Percentiles rank a stretch among this genome's conserved stretches.
phyloP scores from a whole-genome alignment of 345 rosid genomes.

The Eucalyptus polyanthemos region DNA sequence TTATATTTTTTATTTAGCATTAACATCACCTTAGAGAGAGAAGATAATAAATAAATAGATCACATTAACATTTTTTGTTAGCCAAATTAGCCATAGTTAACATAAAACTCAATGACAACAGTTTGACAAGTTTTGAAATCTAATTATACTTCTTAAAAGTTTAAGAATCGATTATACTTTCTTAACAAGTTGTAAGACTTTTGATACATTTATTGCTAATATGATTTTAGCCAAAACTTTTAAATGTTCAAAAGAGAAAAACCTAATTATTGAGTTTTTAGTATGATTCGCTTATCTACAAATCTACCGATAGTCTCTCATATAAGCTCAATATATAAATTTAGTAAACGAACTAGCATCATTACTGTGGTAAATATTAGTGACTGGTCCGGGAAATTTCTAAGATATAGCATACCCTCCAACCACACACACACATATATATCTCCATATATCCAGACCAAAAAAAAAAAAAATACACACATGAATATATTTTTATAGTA shows the following conservation, averaged over 20 bases:
- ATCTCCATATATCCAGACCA: no score
- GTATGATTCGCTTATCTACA: not conserved
- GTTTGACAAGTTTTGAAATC: not conserved
- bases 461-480: no score
- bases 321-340: not conserved
- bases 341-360: not conserved
- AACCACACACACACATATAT: no score
- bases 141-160: not conserved
- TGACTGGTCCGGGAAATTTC: not conserved
- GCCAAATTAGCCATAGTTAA: not conserved
- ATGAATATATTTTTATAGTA: not conserved
- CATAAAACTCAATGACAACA: not conserved
- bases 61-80: not conserved
- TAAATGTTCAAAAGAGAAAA: not conserved
- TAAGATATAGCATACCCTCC: not conserved
- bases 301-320: not conserved
- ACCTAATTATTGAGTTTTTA: not conserved
- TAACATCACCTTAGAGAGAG: not conserved
- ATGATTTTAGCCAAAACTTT: not conserved
- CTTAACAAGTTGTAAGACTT: not conserved
- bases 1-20: fast-evolving
- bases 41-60: not conserved
- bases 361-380: not conserved
- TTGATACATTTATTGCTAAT: fast-evolving
- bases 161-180: not conserved